phyloP scores from a whole-genome alignment of 495 filamentous ascomycete genomes.

The Penicillium fimorum region DNA sequence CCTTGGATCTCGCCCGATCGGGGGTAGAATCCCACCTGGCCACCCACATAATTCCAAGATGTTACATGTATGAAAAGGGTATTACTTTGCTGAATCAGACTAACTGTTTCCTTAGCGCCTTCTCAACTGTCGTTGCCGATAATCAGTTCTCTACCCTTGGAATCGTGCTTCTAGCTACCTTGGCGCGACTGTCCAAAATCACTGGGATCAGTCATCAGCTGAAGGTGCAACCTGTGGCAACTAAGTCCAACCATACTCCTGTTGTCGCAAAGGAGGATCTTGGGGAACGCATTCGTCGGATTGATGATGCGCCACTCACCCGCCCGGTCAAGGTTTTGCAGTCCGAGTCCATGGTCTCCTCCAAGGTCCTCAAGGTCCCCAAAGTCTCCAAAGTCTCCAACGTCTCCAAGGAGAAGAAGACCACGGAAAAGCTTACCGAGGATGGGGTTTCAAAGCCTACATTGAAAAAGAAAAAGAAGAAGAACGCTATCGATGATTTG shows the following conservation, averaged over 20 bases:
- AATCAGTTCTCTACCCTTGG: constrained; percentile 76
- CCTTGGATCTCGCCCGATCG: constrained; percentile 45
- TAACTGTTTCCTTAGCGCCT: constrained; percentile 47
- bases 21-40: constrained; percentile 22
- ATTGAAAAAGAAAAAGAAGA: constrained; percentile 46
- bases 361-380: neutral
- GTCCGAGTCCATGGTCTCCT: neutral
- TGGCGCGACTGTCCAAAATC: constrained; percentile 58
- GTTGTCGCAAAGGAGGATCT: constrained; percentile 24
- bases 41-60: constrained; percentile 39
- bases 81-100: neutral
- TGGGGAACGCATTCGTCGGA: constrained; percentile 34
- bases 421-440: neutral
- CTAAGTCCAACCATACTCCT: neutral
- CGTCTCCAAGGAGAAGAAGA: neutral
- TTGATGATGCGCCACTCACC: constrained; percentile 1
- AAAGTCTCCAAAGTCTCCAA: neutral
- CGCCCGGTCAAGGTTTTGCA: neutral
- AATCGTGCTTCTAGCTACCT: constrained; percentile 63
- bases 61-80: constrained; percentile 43
- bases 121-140: constrained; percentile 68
- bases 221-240: constrained; percentile 8
- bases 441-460: neutral
- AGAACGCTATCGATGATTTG: constrained; percentile 62
- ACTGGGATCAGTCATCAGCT: constrained; percentile 34